Evolutionary conservation across 257 asterid species (phyloP), one percentile per base, ranked within the genome.

Genomic region (Paraleonurus japonicus): DNA sequence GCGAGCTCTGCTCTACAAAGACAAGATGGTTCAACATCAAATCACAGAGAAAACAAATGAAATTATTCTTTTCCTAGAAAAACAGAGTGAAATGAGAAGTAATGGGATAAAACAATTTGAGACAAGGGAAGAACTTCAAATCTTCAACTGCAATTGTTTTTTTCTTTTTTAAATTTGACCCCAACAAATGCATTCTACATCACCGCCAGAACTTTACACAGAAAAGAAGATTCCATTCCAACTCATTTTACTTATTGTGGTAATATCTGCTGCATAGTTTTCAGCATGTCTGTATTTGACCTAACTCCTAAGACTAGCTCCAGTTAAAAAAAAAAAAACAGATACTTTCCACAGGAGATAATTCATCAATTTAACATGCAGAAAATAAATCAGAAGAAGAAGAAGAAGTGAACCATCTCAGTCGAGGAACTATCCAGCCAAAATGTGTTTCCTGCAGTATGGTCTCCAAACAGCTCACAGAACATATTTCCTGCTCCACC

Each of bases 361-460:
- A 66, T 5, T 54, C 35, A 62, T 39, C 48, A 60, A 67, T 6
- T 47, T 35, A 67, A 50, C 37, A 65, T 67, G n/a, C 70, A 45
- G n/a, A 35, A 22, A 23, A 58, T 35, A 20, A 26, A 51, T 19
- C 7, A 67, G 27, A 15, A 39, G 43, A 51, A 65, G 43, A 51
- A 65, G 60, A 71, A 79, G 79, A 74, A 62, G 70, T 64, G 57
- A 72, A 95, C 99, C 99, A 84, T 92, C 78, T 95, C 98, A 20
- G 79, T 85, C 10, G 98, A 89, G 78, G 98, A 90, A 83, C 98
- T 95, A 73, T 95, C 99, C 78, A 95, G 84, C 99, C 99, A 95
- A 80, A 92, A 95, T 13, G 96, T 86, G 83, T 92, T 84, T 59
- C 67, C 87, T 26, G 92, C 93, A 47, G 78, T 61, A 70, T 75